Evolutionary conservation across 1,139 yeast species (phyloP).

Genomic region (Magnusiomyces ingens): DNA sequence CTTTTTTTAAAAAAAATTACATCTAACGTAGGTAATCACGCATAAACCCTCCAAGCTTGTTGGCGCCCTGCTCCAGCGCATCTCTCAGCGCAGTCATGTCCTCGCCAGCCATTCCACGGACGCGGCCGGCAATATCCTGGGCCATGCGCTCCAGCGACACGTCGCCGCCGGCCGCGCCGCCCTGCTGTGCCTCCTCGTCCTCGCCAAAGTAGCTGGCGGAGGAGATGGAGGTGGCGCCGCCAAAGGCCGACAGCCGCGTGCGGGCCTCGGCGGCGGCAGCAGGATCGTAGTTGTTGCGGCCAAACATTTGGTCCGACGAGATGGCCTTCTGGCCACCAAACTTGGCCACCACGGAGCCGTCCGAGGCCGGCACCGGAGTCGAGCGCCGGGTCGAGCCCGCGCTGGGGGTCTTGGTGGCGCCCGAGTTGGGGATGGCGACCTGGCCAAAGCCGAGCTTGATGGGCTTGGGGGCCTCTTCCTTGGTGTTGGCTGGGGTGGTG

Average conservation of each 20-base stretch:
- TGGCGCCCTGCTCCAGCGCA: conserved; percentile 93
- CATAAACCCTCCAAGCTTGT: conserved; percentile 72
- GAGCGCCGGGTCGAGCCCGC: conserved; percentile 16
- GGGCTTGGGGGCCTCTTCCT: conserved; percentile 19
- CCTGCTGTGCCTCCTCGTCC: conserved; percentile 35
- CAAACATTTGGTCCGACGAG: conserved; percentile 90
- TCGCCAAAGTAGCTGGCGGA: conserved; percentile 92
- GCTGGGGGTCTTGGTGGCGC: conserved; percentile 7
- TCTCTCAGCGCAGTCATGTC: conserved; percentile 84
- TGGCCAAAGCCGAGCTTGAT: conserved; percentile 36
- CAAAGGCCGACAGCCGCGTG: conserved; percentile 67
- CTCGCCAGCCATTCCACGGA: conserved; percentile 72
- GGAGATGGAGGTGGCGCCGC: conserved; percentile 85
- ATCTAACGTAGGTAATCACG: conserved; percentile 66
- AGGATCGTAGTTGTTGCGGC: conserved; percentile 80
- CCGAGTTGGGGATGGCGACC: conserved; percentile 17
- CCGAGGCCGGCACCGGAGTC: conserved; percentile 34
- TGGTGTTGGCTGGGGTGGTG: conserved; percentile 13
- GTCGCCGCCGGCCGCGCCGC: conserved; percentile 29
- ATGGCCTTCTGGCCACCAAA: conserved; percentile 89
- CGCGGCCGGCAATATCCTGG: conserved; percentile 60
- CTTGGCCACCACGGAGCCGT: conserved; percentile 42
- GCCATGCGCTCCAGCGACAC: conserved; percentile 49
- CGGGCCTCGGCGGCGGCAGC: conserved; percentile 73
- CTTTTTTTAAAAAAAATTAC: conserved; percentile 3